phyloP scores from a whole-genome alignment of 108 stramenopile species.

The Fragilaria radians region DNA sequence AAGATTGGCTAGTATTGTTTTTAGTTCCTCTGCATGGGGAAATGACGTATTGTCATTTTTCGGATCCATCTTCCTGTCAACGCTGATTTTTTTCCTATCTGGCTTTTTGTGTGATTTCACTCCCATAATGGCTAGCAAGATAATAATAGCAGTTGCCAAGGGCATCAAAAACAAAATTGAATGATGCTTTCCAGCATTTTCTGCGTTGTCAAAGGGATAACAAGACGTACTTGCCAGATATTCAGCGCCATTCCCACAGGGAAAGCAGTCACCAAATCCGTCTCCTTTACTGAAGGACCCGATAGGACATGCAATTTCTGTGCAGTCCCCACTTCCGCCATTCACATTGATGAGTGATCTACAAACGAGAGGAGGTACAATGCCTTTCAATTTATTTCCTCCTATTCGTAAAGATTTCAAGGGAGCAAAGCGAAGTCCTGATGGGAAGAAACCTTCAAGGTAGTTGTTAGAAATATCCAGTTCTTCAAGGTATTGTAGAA shows the following conservation, averaged over 20 bases:
- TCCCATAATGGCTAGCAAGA: too few relatives aligned
- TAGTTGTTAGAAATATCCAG: constrained; percentile 49
- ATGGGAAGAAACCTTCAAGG: constrained; percentile 42
- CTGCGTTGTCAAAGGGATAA: background rate
- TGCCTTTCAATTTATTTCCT: constrained; percentile 42
- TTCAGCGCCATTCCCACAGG: background rate
- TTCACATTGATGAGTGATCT: constrained; percentile 35
- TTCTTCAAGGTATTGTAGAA: constrained; percentile 32
- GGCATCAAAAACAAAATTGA: too few relatives aligned
- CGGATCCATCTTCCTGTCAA: too few relatives aligned
- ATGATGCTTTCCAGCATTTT: background rate
- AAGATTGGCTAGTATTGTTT: background rate
- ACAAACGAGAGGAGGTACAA: constrained; percentile 48
- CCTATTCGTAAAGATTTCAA: constrained; percentile 33
- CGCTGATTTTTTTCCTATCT: too few relatives aligned
- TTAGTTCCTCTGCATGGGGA: background rate
- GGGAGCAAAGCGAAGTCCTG: constrained; percentile 46
- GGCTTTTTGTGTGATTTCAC: too few relatives aligned
- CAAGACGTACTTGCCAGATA: constrained; percentile 3
- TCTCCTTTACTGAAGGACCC: constrained; percentile 16
- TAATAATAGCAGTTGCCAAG: too few relatives aligned
- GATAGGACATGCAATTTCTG: constrained; percentile 35
- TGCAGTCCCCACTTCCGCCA: constrained; percentile 21
- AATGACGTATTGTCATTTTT: background rate
- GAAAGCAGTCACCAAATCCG: background rate